Percentiles rank a stretch among this genome's conserved stretches.
phyloP scores from a whole-genome alignment of 2,329 filamentous ascomycete genomes.

The Cladophialophora yegresii region DNA sequence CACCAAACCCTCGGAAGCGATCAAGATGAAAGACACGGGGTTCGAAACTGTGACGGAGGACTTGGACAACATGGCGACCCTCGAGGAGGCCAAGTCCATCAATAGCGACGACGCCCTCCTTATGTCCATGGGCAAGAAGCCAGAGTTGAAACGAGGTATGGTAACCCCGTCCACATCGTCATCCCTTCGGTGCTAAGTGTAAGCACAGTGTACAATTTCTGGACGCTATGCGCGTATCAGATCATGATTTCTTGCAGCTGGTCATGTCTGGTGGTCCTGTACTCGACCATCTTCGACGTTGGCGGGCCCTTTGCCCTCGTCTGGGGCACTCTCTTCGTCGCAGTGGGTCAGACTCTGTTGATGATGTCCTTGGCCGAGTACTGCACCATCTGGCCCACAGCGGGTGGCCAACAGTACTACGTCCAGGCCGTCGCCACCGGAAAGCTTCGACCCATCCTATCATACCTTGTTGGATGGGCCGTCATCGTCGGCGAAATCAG shows the following conservation, averaged over 20 bases:
- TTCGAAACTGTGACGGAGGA: constrained; percentile 17
- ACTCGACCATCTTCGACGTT: constrained; percentile 33
- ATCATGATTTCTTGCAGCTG: constrained; percentile 33
- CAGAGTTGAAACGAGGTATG: constrained; percentile 26
- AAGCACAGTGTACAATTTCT: constrained; percentile 29
- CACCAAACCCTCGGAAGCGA: neutral
- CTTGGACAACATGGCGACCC: constrained; percentile 15
- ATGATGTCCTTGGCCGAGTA: constrained; percentile 33
- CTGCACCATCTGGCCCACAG: constrained; percentile 30
- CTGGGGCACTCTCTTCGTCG: constrained; percentile 32
- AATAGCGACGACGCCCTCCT: constrained; percentile 30
- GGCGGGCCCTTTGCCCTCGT: constrained; percentile 27
- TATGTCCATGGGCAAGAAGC: constrained; percentile 34
- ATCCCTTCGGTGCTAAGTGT: neutral
- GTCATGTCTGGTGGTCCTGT: constrained; percentile 33
- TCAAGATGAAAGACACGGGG: constrained; percentile 22
- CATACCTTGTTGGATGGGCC: constrained; percentile 31
- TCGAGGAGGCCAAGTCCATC: constrained; percentile 26
- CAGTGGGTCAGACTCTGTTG: constrained; percentile 29
- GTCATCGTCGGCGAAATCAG: constrained; percentile 31
- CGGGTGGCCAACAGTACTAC: constrained; percentile 32
- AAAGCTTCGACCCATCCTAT: constrained; percentile 22
- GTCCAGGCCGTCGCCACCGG: constrained; percentile 29
- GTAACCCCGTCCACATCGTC: neutral
- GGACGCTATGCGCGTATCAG: constrained; percentile 31